Conservation (phyloP, 768 basidiomycete genomes). For the Baorangia bicolor region DNA sequence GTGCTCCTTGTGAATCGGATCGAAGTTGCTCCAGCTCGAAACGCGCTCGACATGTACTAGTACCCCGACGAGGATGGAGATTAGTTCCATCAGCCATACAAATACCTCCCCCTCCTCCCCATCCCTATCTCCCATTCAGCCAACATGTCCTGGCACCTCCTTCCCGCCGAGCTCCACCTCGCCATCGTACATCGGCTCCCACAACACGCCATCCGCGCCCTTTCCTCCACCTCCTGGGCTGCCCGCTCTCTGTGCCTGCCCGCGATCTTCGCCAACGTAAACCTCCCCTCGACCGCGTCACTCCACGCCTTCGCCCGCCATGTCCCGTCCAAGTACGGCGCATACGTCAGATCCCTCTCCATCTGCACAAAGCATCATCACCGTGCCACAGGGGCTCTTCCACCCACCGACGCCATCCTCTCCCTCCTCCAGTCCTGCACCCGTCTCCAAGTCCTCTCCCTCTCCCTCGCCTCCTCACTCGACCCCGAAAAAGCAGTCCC, state of each 20-base stretch:
- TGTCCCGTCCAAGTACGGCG: constrained; percentile 56
- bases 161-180: constrained; percentile 69
- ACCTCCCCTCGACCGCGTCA: constrained; percentile 45
- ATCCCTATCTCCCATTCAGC: background rate
- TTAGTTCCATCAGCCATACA: background rate
- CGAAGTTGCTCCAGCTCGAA: too few relatives aligned
- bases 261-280: constrained; percentile 56
- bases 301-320: constrained; percentile 51
- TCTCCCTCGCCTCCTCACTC: constrained; percentile 30
- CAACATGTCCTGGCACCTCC: constrained; percentile 46
- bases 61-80: constrained; percentile 26
- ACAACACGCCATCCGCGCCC: constrained; percentile 40
- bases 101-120: background rate
- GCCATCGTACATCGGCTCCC: constrained; percentile 52
- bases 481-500: constrained; percentile 15
- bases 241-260: constrained; percentile 59
- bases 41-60: background rate
- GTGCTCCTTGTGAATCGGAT: constrained; percentile 25
- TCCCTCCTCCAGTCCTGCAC: constrained; percentile 49
- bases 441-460: constrained; percentile 36
- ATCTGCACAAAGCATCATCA: constrained; percentile 36
- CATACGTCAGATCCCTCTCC: constrained; percentile 51
- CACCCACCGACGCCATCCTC: constrained; percentile 47
- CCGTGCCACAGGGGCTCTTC: constrained; percentile 32
- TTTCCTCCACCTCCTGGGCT: constrained; percentile 48